Evolutionary conservation across 164 flowering plant genomes (phyloP), one percentile per base, ranked within the genome.

Genomic region (Cinnamomum micranthum): DNA sequence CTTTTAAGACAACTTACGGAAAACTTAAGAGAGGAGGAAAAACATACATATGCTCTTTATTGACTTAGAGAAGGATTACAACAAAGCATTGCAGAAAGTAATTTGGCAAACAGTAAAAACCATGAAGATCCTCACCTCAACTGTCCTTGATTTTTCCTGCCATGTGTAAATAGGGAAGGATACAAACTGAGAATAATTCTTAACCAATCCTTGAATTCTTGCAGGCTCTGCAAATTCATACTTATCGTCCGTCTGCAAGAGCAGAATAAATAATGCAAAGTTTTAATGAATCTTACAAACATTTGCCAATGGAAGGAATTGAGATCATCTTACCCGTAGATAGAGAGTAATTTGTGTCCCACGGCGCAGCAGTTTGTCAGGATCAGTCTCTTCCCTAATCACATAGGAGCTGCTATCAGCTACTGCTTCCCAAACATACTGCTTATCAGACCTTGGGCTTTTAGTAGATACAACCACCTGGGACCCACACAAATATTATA

Each of bases 161-260:
- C 99, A 96, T 71, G 97, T 93, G 74, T 94, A 96, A 76, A 96
- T 96, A 58, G 99, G 99, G 82, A 96, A 96, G 47, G 97, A 89
- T 72, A 94, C 92, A 83, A 94, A 96, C 80, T 96, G 99, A 0
- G 99, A 96, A 74, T 96, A 96, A 71, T 96, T 96, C 88, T 96
- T 96, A 81, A 96, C 98, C 85, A 96, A 80, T 71, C 81, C 75
- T 84, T 91, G 95, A 71, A 94, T 90, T 79, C 86, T 89, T 22
- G 84, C 58, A 4, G 97, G 97, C 27, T 96, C 99, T 2, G 97
- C 74, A 76, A 89, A 96, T 76, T 96, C 99, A 75, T 90, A 94
- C 78, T 96, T 96, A 79, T 96, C 99, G 83, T 96, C 99, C 4
- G 80, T 78, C 98, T 95, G 91, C 80, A 81, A 77, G 28, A 76